Evolutionary conservation across 306 rosid genomes (phyloP).

Genomic region (Lathyrus oleraceus): DNA sequence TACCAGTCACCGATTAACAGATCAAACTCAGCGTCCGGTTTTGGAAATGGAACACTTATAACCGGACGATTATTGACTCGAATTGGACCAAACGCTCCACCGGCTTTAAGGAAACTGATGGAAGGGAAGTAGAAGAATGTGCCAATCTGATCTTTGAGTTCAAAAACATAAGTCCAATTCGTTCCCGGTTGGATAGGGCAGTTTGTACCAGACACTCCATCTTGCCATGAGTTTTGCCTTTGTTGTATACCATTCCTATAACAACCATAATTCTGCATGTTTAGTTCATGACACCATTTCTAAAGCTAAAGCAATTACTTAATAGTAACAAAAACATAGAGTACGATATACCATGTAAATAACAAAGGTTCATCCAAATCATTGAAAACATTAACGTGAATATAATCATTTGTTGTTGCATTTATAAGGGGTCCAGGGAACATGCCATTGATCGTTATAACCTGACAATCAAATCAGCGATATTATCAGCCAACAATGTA

Average conservation of each 20-base stretch:
- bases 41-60: slow-evolving; percentile 68
- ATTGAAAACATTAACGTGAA: slow-evolving; percentile 68
- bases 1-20: slow-evolving; percentile 83
- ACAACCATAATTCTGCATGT: slow-evolving; percentile 6
- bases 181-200: slow-evolving; percentile 68
- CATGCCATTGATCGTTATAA: slow-evolving; percentile 72
- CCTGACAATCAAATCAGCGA: slow-evolving; percentile 44
- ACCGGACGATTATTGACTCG: slow-evolving; percentile 57
- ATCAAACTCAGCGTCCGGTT: slow-evolving; percentile 79
- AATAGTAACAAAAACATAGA: not conserved
- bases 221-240: slow-evolving; percentile 89
- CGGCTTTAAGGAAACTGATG: slow-evolving; percentile 75
- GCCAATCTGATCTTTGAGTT: slow-evolving; percentile 83
- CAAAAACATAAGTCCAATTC: slow-evolving; percentile 74
- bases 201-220: slow-evolving; percentile 89
- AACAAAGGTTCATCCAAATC: slow-evolving; percentile 69
- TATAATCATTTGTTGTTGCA: slow-evolving; percentile 62
- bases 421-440: slow-evolving; percentile 89
- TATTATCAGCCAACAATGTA: not conserved
- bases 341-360: slow-evolving; percentile 61
- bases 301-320: not conserved
- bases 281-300: not conserved
- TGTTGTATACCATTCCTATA: slow-evolving; percentile 89
- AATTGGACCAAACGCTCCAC: slow-evolving; percentile 79
- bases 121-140: slow-evolving; percentile 86